phyloP scores from a whole-genome alignment of 148 eudicot genomes.

The Fagopyrum tataricum region DNA sequence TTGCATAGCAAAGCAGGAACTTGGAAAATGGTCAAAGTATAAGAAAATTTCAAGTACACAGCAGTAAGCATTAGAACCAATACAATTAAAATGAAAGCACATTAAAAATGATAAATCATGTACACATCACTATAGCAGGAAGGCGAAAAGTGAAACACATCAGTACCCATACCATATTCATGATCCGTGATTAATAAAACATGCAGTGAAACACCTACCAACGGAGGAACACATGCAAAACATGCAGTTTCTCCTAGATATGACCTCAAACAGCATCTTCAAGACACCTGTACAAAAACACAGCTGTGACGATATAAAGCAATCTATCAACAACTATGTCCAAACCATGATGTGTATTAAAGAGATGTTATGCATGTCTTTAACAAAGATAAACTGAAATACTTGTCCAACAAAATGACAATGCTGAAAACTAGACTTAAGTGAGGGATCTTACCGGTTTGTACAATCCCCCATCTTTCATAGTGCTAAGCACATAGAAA shows the following conservation, averaged over 20 bases:
- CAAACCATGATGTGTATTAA: too few species aligned
- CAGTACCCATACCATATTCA: not conserved
- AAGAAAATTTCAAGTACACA: not conserved
- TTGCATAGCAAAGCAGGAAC: not conserved
- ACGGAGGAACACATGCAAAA: slow-evolving; percentile 95
- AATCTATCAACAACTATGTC: too few species aligned
- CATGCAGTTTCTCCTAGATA: slow-evolving; percentile 97
- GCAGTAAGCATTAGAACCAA: slow-evolving; percentile 3
- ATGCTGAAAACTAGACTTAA: too few species aligned
- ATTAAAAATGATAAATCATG: not conserved
- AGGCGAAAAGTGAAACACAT: slow-evolving; percentile 7
- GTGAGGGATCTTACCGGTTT: too few species aligned
- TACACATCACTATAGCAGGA: not conserved
- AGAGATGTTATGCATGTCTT: too few species aligned
- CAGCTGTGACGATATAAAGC: not conserved
- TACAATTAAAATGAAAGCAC: not conserved
- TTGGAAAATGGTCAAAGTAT: not conserved
- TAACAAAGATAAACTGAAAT: too few species aligned
- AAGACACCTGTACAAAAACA: slow-evolving; percentile 53
- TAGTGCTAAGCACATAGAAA: too few species aligned
- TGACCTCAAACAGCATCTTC: slow-evolving; percentile 99
- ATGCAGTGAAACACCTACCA: slow-evolving; percentile 35
- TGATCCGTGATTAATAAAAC: not conserved
- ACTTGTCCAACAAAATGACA: too few species aligned
- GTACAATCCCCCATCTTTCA: too few species aligned